phyloP scores from a whole-genome alignment of 495 filamentous ascomycete genomes.

The Annulohypoxylon bovei region DNA sequence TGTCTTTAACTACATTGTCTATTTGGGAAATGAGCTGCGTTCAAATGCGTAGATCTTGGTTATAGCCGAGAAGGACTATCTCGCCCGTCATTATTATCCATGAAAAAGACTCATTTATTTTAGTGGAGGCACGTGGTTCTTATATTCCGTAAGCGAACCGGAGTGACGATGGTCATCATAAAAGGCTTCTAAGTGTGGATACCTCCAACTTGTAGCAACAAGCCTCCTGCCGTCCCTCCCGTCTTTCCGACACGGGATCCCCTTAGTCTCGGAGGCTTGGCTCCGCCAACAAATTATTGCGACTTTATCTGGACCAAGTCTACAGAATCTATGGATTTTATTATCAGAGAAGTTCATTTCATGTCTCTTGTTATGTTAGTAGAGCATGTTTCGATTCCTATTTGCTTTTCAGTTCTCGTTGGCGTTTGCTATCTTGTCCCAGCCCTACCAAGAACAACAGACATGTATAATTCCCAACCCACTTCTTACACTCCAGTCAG shows the following conservation, averaged over 20 bases:
- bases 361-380: not conserved
- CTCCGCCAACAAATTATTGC: conserved; percentile 25
- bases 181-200: not conserved
- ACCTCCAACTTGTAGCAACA: not conserved
- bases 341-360: not conserved
- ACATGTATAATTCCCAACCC: conserved; percentile 11
- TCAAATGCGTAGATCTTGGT: not conserved
- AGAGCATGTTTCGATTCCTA: conserved; percentile 8
- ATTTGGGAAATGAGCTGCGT: not conserved
- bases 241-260: conserved; percentile 13
- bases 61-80: conserved; percentile 7
- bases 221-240: not conserved
- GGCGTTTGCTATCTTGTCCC: not conserved
- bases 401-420: not conserved
- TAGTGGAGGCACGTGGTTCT: not conserved
- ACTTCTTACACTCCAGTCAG: not conserved
- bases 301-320: conserved; percentile 3
- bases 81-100: conserved; percentile 1
- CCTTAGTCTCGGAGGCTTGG: conserved; percentile 32
- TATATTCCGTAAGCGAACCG: not conserved
- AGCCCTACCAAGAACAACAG: not conserved
- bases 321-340: not conserved
- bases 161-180: not conserved
- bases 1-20: no score
- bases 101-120: not conserved